phyloP scores from a whole-genome alignment of 768 basidiomycete species.

The Cantharellus cinnabarinus region DNA sequence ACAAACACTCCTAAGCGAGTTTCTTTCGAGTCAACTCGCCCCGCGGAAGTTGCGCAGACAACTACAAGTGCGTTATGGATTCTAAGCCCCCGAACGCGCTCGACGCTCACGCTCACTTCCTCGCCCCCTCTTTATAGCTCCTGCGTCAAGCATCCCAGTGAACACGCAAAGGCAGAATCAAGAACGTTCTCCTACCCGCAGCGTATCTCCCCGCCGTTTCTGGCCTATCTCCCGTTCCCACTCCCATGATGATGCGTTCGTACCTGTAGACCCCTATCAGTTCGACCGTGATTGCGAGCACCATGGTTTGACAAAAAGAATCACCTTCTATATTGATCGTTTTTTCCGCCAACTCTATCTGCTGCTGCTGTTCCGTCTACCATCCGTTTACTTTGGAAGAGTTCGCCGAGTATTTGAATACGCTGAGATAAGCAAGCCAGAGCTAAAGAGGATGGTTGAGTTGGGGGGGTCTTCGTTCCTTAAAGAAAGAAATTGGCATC shows the following conservation, averaged over 20 bases:
- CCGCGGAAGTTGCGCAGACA: neutral
- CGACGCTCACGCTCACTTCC: too few species aligned
- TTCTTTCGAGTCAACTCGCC: slow-evolving; percentile 3
- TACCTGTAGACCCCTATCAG: neutral
- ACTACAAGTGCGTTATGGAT: neutral
- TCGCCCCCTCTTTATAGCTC: too few species aligned
- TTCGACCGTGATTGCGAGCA: neutral
- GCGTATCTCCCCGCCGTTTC: neutral
- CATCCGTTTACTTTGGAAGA: neutral
- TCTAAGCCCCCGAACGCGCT: too few species aligned
- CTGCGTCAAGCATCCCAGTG: neutral
- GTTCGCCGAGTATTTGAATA: neutral
- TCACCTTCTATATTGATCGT: neutral
- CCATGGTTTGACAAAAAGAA: neutral
- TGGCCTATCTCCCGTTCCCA: slow-evolving; percentile 8
- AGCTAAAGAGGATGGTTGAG: slow-evolving; percentile 3
- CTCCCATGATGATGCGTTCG: neutral
- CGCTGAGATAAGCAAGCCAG: neutral
- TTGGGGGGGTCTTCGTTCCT: slow-evolving; percentile 16
- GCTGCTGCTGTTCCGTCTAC: neutral
- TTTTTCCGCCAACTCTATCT: neutral
- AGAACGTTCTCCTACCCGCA: neutral
- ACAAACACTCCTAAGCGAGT: slow-evolving; percentile 6
- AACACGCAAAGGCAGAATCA: neutral
- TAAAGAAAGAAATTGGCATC: slow-evolving; percentile 16